phyloP scores from a whole-genome alignment of 2,329 filamentous ascomycete species.

The Neofusicoccum cordaticola region DNA sequence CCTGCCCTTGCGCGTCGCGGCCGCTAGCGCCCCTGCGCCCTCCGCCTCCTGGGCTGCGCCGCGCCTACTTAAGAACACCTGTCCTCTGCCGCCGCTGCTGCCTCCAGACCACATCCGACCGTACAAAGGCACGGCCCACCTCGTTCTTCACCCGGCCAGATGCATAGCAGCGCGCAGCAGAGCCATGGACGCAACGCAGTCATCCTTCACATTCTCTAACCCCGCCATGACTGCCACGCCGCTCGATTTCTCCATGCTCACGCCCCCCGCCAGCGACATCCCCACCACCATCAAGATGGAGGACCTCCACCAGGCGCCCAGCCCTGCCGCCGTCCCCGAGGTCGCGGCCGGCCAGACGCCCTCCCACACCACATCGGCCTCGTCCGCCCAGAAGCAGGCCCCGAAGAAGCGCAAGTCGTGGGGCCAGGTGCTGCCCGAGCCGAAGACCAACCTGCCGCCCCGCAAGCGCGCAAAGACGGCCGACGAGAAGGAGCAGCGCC shows the following conservation, averaged over 20 bases:
- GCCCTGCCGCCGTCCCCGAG: constrained; percentile 22
- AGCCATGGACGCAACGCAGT: constrained; percentile 6
- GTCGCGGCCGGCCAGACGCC: constrained; percentile 17
- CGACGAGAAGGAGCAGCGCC: constrained; percentile 96
- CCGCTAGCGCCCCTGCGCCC: background rate
- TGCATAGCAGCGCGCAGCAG: background rate
- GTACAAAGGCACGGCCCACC: constrained; percentile 17
- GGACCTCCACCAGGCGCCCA: constrained; percentile 32
- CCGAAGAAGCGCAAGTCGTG: constrained; percentile 97
- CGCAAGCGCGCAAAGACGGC: constrained; percentile 98
- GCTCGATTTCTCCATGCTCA: constrained; percentile 12
- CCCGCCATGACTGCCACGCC: constrained; percentile 8
- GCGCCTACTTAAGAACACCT: constrained; percentile 17
- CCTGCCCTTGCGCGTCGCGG: background rate
- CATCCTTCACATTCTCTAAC: constrained; percentile 2
- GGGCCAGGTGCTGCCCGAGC: constrained; percentile 94
- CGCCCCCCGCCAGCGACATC: background rate
- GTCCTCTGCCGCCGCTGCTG: constrained; percentile 11
- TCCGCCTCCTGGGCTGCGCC: constrained; percentile 5
- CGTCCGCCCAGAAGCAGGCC: constrained; percentile 49
- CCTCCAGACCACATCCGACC: constrained; percentile 11
- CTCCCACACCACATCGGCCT: background rate
- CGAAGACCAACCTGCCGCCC: constrained; percentile 92
- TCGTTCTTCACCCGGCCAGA: background rate
- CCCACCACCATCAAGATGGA: constrained; percentile 41